Evolutionary conservation across 331 rosid species (phyloP).

Genomic region (Dryas integrifolia): DNA sequence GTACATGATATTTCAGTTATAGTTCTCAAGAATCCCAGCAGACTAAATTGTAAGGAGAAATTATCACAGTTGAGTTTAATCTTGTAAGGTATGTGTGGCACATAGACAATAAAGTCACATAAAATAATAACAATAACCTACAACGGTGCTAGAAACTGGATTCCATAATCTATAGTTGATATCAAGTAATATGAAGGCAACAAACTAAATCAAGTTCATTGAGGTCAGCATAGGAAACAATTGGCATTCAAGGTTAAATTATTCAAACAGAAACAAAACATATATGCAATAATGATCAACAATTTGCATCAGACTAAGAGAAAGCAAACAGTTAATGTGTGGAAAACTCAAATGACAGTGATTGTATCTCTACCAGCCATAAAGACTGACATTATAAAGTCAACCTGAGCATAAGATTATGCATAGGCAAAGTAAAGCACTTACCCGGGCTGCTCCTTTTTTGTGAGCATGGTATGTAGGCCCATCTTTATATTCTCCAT

Average conservation of each 20-base stretch:
- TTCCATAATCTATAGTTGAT: not conserved
- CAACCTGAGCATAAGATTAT: slow-evolving; percentile 20
- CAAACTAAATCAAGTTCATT: not conserved
- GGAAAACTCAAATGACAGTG: not conserved
- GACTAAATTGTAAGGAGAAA: not conserved
- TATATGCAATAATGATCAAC: not conserved
- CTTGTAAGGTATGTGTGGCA: not conserved
- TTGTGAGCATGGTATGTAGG: slow-evolving; percentile 85
- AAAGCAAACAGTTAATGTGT: not conserved
- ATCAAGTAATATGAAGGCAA: not conserved
- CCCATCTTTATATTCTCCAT: slow-evolving; percentile 98
- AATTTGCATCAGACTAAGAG: not conserved
- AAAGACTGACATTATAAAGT: slow-evolving; percentile 16
- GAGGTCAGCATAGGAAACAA: not conserved
- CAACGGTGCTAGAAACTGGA: not conserved
- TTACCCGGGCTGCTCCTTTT: slow-evolving; percentile 95
- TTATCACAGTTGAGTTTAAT: not conserved
- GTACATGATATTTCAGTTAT: not conserved
- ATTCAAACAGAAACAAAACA: not conserved
- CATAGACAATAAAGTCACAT: not conserved
- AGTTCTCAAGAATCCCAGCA: not conserved
- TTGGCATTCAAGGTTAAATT: not conserved
- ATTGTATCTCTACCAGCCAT: slow-evolving; percentile 12
- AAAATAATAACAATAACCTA: not conserved
- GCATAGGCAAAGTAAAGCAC: slow-evolving; percentile 25